Evolutionary conservation across 1,284 basidiomycete species (phyloP).

Genomic region (Apiotrichum brassicae): DNA sequence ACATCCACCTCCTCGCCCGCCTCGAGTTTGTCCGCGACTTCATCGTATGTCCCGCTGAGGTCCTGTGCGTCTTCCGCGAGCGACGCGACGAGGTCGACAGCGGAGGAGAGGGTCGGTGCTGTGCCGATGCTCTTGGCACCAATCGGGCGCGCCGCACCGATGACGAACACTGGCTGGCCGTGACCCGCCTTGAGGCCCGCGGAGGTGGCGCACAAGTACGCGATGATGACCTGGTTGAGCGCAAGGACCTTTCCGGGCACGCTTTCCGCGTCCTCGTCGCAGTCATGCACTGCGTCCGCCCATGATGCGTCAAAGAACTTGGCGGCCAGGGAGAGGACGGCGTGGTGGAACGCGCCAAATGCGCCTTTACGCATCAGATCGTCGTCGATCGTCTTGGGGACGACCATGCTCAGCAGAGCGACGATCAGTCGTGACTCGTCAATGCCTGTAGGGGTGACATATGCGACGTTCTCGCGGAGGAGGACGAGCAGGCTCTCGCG

Average conservation of each 20-base stretch:
- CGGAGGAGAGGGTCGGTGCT: slow-evolving; percentile 29
- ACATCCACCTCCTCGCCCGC: slow-evolving; percentile 20
- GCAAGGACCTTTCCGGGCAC: slow-evolving; percentile 18
- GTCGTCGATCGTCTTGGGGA: slow-evolving; percentile 47
- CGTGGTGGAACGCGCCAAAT: slow-evolving; percentile 75
- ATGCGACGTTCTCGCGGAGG: slow-evolving; percentile 46
- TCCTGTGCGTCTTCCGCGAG: slow-evolving; percentile 32
- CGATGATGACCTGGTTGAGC: slow-evolving; percentile 41
- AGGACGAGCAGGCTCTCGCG: slow-evolving; percentile 50
- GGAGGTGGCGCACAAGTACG: slow-evolving; percentile 32
- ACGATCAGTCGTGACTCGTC: slow-evolving; percentile 50
- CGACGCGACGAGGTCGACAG: slow-evolving; percentile 29
- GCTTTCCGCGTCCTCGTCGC: background rate
- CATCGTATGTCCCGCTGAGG: slow-evolving; percentile 27
- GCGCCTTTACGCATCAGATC: slow-evolving; percentile 67
- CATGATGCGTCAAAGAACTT: slow-evolving; percentile 61
- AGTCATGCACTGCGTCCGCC: slow-evolving; percentile 46
- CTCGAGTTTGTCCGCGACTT: slow-evolving; percentile 22
- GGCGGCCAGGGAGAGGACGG: slow-evolving; percentile 70
- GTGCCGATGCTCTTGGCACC: slow-evolving; percentile 24
- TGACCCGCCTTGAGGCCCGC: slow-evolving; percentile 30
- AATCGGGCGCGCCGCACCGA: slow-evolving; percentile 26
- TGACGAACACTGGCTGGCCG: slow-evolving; percentile 35
- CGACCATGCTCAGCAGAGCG: slow-evolving; percentile 47
- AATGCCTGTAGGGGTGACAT: slow-evolving; percentile 45